Conservation (phyloP, 176 grass and related monocot genomes). For the Hordeum vulgare region MorexV3_pseudomolecules_assembly NC_058523.1:555269035-555269534, state of each 20-base stretch:
- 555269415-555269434: slow-evolving; percentile 1
- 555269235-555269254: not conserved
- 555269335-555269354: not conserved
- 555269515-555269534: too few species aligned
- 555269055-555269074: not conserved
- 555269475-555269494: not conserved
- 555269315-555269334: slow-evolving; percentile 26
- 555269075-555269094: not conserved
- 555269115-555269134: too few species aligned
- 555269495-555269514: too few species aligned
- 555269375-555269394: not conserved
- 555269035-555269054: not conserved
- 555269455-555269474: not conserved
- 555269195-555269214: too few species aligned
- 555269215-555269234: too few species aligned
- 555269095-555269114: not conserved
- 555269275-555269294: not conserved
- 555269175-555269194: too few species aligned
- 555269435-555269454: too few species aligned
- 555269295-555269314: slow-evolving; percentile 26
- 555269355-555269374: slow-evolving; percentile 17
- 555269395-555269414: slow-evolving; percentile 25
- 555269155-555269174: too few species aligned
- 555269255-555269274: slow-evolving; percentile 60
- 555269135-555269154: too few species aligned